Percentiles rank a stretch among this genome's conserved stretches.
phyloP scores from a whole-genome alignment of 2,329 filamentous ascomycete genomes.

The Leptographium wingfieldii region DNA sequence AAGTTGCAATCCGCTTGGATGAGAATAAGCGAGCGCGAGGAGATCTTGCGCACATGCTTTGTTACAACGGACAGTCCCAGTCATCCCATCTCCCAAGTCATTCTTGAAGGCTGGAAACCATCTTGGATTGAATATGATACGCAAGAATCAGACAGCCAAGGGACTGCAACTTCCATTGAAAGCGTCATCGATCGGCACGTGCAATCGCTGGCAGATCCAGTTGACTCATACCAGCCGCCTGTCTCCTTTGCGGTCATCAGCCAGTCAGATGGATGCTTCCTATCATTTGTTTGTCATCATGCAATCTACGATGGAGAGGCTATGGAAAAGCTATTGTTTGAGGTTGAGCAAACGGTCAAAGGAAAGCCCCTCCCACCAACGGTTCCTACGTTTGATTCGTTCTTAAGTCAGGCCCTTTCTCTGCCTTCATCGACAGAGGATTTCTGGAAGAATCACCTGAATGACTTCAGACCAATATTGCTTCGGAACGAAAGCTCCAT shows the following conservation, averaged over 20 bases:
- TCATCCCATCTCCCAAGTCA: slow-evolving; percentile 59
- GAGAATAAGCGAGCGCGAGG: slow-evolving; percentile 50
- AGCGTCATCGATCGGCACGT: slow-evolving; percentile 27
- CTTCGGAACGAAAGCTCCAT: neutral
- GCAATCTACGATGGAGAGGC: slow-evolving; percentile 79
- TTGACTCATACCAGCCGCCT: slow-evolving; percentile 33
- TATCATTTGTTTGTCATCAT: slow-evolving; percentile 55
- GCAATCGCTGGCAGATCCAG: slow-evolving; percentile 21
- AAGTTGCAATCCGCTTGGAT: slow-evolving; percentile 49
- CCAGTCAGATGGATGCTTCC: slow-evolving; percentile 17
- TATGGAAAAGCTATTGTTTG: slow-evolving; percentile 54
- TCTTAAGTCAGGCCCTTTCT: slow-evolving; percentile 46
- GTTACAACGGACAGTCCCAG: slow-evolving; percentile 45
- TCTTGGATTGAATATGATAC: slow-evolving; percentile 22
- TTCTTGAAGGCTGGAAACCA: slow-evolving; percentile 37
- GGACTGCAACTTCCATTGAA: slow-evolving; percentile 16
- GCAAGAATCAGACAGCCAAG: slow-evolving; percentile 11
- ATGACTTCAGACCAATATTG: slow-evolving; percentile 28
- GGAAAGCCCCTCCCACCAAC: slow-evolving; percentile 31
- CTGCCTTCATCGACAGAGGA: slow-evolving; percentile 34
- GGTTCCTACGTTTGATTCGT: slow-evolving; percentile 43
- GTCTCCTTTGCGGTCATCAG: slow-evolving; percentile 31
- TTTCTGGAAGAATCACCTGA: slow-evolving; percentile 55
- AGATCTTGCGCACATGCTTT: slow-evolving; percentile 69
- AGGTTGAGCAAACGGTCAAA: slow-evolving; percentile 50